Percentiles rank a stretch among this genome's conserved stretches.
Conservation (phyloP, 2,329 filamentous ascomycete species). For the Hirsutella rhossiliensis region DNA sequence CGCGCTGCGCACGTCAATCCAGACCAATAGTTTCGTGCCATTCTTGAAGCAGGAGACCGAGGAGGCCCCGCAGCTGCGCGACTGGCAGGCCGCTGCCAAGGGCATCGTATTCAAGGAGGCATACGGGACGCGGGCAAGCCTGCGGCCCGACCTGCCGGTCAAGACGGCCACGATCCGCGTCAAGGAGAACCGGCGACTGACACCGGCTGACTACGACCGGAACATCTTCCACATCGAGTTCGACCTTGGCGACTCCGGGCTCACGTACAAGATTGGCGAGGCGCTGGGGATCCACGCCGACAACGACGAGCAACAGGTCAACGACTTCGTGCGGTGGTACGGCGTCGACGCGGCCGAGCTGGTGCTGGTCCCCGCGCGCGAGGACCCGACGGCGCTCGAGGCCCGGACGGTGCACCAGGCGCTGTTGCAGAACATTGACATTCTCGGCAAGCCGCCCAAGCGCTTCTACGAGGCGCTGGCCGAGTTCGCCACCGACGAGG, state of each 20-base stretch:
- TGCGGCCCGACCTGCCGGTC: conserved; percentile 76
- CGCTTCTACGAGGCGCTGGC: conserved; percentile 91
- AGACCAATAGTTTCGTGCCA: conserved; percentile 67
- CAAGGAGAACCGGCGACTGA: conserved; percentile 90
- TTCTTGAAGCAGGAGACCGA: conserved; percentile 70
- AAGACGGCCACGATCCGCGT: conserved; percentile 83
- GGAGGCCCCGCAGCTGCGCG: conserved; percentile 49
- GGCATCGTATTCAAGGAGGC: conserved; percentile 90
- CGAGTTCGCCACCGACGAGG: conserved; percentile 71
- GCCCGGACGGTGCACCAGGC: conserved; percentile 89
- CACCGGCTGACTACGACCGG: conserved; percentile 78
- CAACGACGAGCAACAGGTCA: conserved; percentile 70
- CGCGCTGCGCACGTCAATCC: conserved; percentile 50
- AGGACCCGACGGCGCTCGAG: conserved; percentile 62
- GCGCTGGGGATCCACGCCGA: conserved; percentile 93
- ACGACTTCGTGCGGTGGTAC: conserved; percentile 82
- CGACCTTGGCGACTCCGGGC: conserved; percentile 78
- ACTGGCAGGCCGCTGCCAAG: conserved; percentile 80
- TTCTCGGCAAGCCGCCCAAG: conserved; percentile 94
- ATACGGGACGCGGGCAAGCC: conserved; percentile 57
- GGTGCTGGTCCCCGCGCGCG: conserved; percentile 82
- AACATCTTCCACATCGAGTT: conserved; percentile 99
- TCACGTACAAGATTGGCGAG: conserved; percentile 95
- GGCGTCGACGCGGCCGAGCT: conserved; percentile 71
- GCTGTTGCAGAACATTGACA: conserved; percentile 84